Evolutionary conservation across 1,284 basidiomycete species (phyloP).

Genomic region (Ganoderma sinense): DNA sequence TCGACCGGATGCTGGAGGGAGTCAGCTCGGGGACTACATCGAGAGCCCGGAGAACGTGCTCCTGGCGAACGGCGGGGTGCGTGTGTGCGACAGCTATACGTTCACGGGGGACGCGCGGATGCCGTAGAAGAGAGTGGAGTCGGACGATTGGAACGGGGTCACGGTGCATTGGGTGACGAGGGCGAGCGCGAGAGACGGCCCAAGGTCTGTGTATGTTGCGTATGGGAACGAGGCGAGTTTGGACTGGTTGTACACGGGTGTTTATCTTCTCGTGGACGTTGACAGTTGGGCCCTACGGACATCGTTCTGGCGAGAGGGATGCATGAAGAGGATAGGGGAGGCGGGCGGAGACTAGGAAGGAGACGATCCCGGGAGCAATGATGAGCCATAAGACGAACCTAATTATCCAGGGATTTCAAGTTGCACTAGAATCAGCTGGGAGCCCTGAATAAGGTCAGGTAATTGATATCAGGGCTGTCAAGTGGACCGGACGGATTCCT

Average conservation of each 20-base stretch:
- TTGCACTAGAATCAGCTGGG: too few relatives aligned
- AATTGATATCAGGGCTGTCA: too few relatives aligned
- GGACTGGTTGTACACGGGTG: not conserved
- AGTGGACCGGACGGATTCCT: too few relatives aligned
- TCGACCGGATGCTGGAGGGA: not conserved
- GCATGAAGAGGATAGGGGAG: not conserved
- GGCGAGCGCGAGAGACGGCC: not conserved
- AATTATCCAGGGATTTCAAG: too few relatives aligned
- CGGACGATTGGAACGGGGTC: not conserved
- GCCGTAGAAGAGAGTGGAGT: not conserved
- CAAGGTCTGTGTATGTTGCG: not conserved
- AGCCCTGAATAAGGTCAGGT: too few relatives aligned
- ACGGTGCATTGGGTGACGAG: not conserved
- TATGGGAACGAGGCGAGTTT: conserved; percentile 1
- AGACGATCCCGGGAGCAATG: too few relatives aligned
- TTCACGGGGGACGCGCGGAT: not conserved
- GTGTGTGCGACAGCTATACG: not conserved
- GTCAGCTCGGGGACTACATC: not conserved
- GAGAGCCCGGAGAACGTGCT: not conserved
- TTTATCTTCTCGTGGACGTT: not conserved
- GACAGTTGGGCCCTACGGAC: not conserved
- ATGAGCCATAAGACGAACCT: too few relatives aligned
- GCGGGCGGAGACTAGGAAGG: not conserved
- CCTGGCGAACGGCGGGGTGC: too few relatives aligned
- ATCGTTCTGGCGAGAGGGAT: not conserved